Conservation (phyloP, 148 eudicot genomes). For the Amaranthus palmeri region DNA sequence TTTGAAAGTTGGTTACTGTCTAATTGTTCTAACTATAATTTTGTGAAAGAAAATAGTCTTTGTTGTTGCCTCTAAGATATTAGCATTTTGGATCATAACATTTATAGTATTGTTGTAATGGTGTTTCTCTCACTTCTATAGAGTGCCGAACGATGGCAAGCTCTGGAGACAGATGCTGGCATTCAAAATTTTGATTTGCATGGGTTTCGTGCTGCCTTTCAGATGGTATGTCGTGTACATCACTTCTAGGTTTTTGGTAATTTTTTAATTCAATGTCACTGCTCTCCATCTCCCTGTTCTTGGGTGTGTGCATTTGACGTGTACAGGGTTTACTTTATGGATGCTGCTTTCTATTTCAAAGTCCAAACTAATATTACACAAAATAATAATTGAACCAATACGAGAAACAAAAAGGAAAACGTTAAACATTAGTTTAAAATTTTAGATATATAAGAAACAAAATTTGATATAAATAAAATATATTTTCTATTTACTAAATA, state of each 20-base stretch:
- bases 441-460: no score
- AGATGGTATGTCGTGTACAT: conserved; percentile 49
- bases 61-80: conserved; percentile 5
- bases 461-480: no score
- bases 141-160: conserved; percentile 95
- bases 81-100: background rate
- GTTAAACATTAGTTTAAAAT: no score
- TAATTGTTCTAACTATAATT: background rate
- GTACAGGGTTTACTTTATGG: no score
- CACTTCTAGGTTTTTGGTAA: background rate
- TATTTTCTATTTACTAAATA: no score
- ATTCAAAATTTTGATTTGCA: conserved; percentile 87
- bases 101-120: background rate
- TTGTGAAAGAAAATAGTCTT: background rate
- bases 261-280: background rate
- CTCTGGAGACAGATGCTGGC: conserved; percentile 56
- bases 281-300: background rate
- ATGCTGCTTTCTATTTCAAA: no score
- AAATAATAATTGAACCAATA: no score
- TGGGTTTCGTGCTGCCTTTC: conserved; percentile 90
- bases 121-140: conserved; percentile 9
- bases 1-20: background rate
- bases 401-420: no score
- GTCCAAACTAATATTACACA: no score
- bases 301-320: background rate